Evolutionary conservation across 169 alveolate genomes (phyloP).

Genomic region (Condylostoma magnum): DNA sequence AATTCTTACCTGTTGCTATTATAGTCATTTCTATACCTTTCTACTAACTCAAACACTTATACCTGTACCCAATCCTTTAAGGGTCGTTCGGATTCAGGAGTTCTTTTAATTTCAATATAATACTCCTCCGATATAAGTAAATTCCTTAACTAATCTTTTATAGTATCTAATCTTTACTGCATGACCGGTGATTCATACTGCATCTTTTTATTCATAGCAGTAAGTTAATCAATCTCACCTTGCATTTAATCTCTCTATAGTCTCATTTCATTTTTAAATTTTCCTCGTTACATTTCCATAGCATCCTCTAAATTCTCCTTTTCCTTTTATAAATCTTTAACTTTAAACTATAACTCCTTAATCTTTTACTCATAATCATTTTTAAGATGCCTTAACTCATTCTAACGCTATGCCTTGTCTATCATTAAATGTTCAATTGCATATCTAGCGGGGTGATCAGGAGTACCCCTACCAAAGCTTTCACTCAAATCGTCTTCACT

Average conservation of each 20-base stretch:
- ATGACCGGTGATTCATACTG: constrained; percentile 23
- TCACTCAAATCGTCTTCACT: constrained; percentile 30
- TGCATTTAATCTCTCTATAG: neutral
- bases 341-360: neutral
- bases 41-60: constrained; percentile 62
- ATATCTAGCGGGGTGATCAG: constrained; percentile 33
- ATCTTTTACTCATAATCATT: constrained; percentile 22
- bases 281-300: constrained; percentile 5
- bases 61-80: constrained; percentile 65
- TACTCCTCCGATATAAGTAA: constrained; percentile 2
- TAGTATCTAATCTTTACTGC: neutral
- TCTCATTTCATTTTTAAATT: constrained; percentile 3
- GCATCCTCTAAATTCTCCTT: constrained; percentile 17
- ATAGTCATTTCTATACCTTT: constrained; percentile 48
- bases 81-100: constrained; percentile 59
- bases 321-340: neutral
- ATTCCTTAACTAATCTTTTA: constrained; percentile 13
- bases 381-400: constrained; percentile 5
- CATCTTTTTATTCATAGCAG: neutral
- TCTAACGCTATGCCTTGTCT: neutral
- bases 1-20: constrained; percentile 50
- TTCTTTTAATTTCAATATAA: constrained; percentile 43
- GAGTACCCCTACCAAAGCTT: neutral
- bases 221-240: neutral
- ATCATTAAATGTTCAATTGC: too few relatives aligned